These are phyloP conservation scores for Colletotrichum sp. DNA, from an alignment of 2,329 filamentous ascomycete genomes.

Conservation along the genomic window DNA sequence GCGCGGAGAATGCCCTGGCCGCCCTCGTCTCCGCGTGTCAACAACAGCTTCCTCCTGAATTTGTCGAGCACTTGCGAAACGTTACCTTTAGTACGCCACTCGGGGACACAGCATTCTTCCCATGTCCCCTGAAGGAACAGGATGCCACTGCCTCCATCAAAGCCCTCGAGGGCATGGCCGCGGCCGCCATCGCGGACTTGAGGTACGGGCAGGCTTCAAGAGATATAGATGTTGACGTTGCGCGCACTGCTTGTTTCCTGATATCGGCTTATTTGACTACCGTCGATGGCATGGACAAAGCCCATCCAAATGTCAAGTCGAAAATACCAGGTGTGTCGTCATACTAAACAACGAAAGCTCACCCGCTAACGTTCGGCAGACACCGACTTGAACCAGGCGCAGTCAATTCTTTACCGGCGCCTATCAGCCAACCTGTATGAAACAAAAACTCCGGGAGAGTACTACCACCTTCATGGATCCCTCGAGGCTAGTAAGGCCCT, in stretches of 20 bases:
- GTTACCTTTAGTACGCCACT: conserved; percentile 34
- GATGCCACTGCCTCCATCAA: conserved; percentile 54
- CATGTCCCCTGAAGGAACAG: conserved; percentile 45
- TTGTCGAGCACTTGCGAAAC: conserved; percentile 29
- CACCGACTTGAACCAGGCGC: conserved; percentile 68
- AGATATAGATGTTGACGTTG: conserved; percentile 56
- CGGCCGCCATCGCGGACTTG: conserved; percentile 63
- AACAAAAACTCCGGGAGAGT: conserved; percentile 63
- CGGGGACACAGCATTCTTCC: conserved; percentile 39
- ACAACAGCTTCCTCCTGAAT: conserved; percentile 34
- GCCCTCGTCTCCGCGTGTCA: conserved; percentile 28
- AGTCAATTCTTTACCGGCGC: conserved; percentile 69
- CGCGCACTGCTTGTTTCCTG: conserved; percentile 58
- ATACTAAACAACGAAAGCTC: not conserved
- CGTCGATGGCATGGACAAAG: conserved; percentile 56
- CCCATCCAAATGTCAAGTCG: conserved; percentile 48
- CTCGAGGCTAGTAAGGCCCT: conserved; percentile 67
- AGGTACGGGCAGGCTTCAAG: conserved; percentile 45
- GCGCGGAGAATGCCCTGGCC: conserved; percentile 32
- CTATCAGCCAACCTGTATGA: conserved; percentile 70
- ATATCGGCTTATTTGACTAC: conserved; percentile 64
- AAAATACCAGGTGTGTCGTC: conserved; percentile 20
- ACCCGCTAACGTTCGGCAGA: conserved; percentile 43
- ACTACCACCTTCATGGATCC: conserved; percentile 73
- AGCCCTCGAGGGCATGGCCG: conserved; percentile 63